Percentiles rank a stretch among this genome's conserved stretches.
These are phyloP conservation scores for Neurospora sp. DNA, from an alignment of 495 filamentous ascomycete species.

Conservation along the genomic window DNA sequence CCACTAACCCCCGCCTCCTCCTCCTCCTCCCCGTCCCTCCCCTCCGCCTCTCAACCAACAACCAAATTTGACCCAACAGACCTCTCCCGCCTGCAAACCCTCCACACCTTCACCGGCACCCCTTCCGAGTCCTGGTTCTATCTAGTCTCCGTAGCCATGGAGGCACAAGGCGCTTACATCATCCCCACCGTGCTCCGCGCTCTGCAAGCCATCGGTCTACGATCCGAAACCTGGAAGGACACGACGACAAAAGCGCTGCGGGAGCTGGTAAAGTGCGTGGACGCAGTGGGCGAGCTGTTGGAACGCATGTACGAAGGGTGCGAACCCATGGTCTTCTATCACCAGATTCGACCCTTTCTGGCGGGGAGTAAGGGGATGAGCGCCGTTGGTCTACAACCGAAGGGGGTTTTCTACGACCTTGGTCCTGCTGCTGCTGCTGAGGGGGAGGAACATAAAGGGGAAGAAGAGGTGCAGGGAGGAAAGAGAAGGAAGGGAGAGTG, in stretches of 20 bases:
- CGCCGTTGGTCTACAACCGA: slow-evolving; percentile 79
- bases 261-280: slow-evolving; percentile 57
- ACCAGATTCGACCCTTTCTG: slow-evolving; percentile 85
- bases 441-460: slow-evolving; percentile 57
- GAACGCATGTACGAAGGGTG: slow-evolving; percentile 85
- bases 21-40: neutral
- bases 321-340: slow-evolving; percentile 87
- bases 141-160: slow-evolving; percentile 85
- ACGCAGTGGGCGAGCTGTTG: slow-evolving; percentile 56
- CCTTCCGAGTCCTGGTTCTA: slow-evolving; percentile 97
- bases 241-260: slow-evolving; percentile 55
- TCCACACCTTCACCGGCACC: slow-evolving; percentile 84
- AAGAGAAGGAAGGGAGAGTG: slow-evolving; percentile 43
- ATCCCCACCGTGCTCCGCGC: slow-evolving; percentile 73
- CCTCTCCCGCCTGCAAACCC: slow-evolving; percentile 61
- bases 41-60: neutral
- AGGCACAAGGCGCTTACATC: slow-evolving; percentile 73
- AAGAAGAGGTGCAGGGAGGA: neutral
- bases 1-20: neutral
- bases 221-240: slow-evolving; percentile 33
- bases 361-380: slow-evolving; percentile 96
- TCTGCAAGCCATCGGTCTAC: slow-evolving; percentile 52
- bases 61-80: slow-evolving; percentile 41
- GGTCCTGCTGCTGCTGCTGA: slow-evolving; percentile 49
- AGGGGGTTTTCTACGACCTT: slow-evolving; percentile 77